Evolutionary conservation across 148 eudicot genomes (phyloP), one percentile per base, ranked within the genome.

Genomic region (Drosera capensis): DNA sequence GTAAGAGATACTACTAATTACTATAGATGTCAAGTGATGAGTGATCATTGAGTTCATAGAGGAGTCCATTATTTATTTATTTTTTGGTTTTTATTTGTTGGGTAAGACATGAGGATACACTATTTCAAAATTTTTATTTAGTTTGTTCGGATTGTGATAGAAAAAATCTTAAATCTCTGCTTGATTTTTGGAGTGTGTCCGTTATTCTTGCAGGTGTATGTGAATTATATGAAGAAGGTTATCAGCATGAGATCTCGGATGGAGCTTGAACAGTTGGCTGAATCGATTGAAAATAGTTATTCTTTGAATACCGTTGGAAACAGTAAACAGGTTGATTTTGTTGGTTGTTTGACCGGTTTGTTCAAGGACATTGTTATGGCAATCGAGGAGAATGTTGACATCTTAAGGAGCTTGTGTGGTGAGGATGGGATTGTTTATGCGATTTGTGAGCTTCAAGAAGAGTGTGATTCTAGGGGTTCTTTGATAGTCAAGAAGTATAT

Each of bases 361-460:
- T 88, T 88, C 50, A 83, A 81, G 40, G 97, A 84, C 49, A 88
- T 84, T 67, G 94, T 80, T 14, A 43, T 84, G 60, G 94, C 94
- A 14, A 70, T 84, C 43, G 97, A 88, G 58, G 86, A 88, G 46
- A 88, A 88, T 45, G 71, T 70, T 41, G 87, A 75, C 43, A 76
- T 83, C 49, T 65, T 88, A 54, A 72, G 65, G 57, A 63, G 71
- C 55, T 67, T 88, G 48, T 88, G 92, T 52, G 94, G 97, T 19
- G 97, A 88, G 56, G 94, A 88, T 52, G 94, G 81, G 42, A 73
- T 88, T 35, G 94, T 83, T 25, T 88, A 83, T 22, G 97, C 92
- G 18, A 83, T 88, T 1, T 80, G 86, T 29, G 97, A 83, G 75
- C 73, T 88, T 7, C 97, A 88, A 48, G 97, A 88, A 46, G 94